These are phyloP conservation scores for Schizosaccharomyces japonicus DNA, from an alignment of 805 yeast genomes.

Conservation along the genomic window DNA sequence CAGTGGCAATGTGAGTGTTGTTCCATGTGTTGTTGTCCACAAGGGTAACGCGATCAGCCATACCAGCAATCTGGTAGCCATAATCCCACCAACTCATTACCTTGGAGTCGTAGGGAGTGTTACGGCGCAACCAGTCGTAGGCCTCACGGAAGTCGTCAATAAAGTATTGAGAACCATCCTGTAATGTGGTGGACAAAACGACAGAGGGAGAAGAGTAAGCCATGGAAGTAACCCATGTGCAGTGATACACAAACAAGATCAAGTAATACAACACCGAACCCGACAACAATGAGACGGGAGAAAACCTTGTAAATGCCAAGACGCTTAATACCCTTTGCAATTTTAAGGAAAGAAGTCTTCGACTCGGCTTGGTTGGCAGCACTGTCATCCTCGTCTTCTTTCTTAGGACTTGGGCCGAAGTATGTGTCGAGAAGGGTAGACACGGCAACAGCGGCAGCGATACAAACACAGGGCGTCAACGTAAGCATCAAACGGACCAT, in stretches of 20 bases:
- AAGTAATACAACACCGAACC: conserved; percentile 53
- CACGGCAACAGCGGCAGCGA: conserved; percentile 69
- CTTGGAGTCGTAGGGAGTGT: conserved; percentile 85
- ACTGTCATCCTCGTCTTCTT: conserved; percentile 2
- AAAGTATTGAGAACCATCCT: conserved; percentile 64
- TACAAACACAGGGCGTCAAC: conserved; percentile 87
- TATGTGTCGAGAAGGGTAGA: conserved; percentile 68
- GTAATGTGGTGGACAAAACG: conserved; percentile 57
- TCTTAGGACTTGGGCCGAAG: background rate
- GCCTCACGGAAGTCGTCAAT: conserved; percentile 98
- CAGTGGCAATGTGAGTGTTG: conserved; percentile 96
- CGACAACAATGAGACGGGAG: conserved; percentile 38
- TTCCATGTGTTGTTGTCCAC: conserved; percentile 99
- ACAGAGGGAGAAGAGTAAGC: conserved; percentile 97
- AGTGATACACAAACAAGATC: conserved; percentile 64
- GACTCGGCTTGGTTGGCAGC: background rate
- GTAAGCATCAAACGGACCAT: conserved; percentile 96
- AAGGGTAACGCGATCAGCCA: conserved; percentile 96
- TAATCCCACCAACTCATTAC: conserved; percentile 99
- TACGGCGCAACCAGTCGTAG: conserved; percentile 95
- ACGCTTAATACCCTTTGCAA: background rate
- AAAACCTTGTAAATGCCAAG: conserved; percentile 13
- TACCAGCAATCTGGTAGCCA: conserved; percentile 98
- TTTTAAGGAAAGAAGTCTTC: background rate
- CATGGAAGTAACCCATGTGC: conserved; percentile 89